phyloP scores from a whole-genome alignment of 768 basidiomycete genomes.

The Roridomyces roridus region DNA sequence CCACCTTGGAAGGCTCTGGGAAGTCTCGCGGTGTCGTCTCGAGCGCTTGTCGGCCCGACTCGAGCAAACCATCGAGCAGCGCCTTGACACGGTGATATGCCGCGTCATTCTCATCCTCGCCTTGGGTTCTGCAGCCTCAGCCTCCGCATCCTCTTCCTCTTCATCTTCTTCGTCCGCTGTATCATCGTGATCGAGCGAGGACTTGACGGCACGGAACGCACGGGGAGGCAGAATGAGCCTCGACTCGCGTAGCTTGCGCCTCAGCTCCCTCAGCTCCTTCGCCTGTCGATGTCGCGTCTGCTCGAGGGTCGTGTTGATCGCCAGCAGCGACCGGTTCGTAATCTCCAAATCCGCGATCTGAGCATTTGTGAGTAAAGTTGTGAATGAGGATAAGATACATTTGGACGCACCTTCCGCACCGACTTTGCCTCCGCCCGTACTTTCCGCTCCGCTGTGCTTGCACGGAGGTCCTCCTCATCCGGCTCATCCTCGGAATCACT shows the following conservation, averaged over 20 bases:
- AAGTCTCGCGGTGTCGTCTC: conserved; percentile 62
- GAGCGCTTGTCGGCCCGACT: conserved; percentile 65
- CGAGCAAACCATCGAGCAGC: conserved; percentile 68
- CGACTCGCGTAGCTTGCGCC: conserved; percentile 82
- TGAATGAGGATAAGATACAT: background rate
- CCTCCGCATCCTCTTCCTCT: conserved; percentile 53
- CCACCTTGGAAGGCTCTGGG: conserved; percentile 46
- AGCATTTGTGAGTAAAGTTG: background rate
- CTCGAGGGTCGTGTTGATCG: conserved; percentile 86
- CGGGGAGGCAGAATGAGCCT: conserved; percentile 78
- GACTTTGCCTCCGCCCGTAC: conserved; percentile 79
- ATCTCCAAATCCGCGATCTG: conserved; percentile 95
- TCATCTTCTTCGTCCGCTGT: conserved; percentile 52
- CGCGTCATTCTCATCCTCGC: conserved; percentile 53
- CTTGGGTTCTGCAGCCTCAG: conserved; percentile 46
- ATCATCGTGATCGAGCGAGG: conserved; percentile 52
- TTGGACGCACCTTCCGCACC: conserved; percentile 74
- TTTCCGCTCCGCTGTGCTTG: conserved; percentile 41
- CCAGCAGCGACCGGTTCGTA: conserved; percentile 83
- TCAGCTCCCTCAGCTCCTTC: conserved; percentile 84
- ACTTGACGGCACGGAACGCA: conserved; percentile 61
- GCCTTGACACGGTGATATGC: conserved; percentile 66
- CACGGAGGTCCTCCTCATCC: conserved; percentile 39
- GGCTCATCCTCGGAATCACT: conserved; percentile 28
- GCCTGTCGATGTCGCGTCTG: conserved; percentile 80